Percentiles rank a stretch among this genome's conserved stretches.
phyloP scores from a whole-genome alignment of 768 basidiomycete species.

The Rhizopogon salebrosus region DNA sequence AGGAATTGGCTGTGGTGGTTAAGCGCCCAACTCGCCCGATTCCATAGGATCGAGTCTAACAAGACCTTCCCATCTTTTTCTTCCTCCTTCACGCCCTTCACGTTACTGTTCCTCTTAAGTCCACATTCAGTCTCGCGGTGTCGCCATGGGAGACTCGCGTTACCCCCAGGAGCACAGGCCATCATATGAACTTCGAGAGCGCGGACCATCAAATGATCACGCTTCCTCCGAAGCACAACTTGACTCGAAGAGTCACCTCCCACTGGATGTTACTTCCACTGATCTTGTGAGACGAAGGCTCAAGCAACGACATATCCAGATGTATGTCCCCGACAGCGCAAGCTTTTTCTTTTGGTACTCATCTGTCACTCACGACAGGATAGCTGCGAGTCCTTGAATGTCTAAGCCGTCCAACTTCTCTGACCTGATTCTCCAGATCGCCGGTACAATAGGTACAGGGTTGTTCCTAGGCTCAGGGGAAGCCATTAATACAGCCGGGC shows the following conservation, averaged over 20 bases:
- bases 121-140: background rate
- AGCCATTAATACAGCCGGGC: conserved; percentile 55
- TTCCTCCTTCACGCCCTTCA: background rate
- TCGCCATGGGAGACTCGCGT: background rate
- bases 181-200: background rate
- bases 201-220: background rate
- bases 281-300: conserved; percentile 68
- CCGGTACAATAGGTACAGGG: conserved; percentile 72
- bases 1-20: background rate
- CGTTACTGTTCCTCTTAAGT: background rate
- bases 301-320: conserved; percentile 75
- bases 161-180: too few species aligned
- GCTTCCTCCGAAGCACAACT: background rate
- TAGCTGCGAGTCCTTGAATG: conserved; percentile 43
- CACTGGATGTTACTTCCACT: conserved; percentile 44
- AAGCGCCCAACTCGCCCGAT: background rate
- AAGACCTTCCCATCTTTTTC: background rate
- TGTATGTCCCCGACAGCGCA: conserved; percentile 36
- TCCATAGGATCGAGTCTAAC: background rate
- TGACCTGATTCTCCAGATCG: conserved; percentile 38
- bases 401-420: background rate
- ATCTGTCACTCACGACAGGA: conserved; percentile 32
- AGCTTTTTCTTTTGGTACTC: background rate
- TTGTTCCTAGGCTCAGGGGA: conserved; percentile 67
- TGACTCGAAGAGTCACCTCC: background rate